These are phyloP conservation scores for Lasiosphaeria hispida DNA, from an alignment of 495 filamentous ascomycete genomes.

Conservation along the genomic window DNA sequence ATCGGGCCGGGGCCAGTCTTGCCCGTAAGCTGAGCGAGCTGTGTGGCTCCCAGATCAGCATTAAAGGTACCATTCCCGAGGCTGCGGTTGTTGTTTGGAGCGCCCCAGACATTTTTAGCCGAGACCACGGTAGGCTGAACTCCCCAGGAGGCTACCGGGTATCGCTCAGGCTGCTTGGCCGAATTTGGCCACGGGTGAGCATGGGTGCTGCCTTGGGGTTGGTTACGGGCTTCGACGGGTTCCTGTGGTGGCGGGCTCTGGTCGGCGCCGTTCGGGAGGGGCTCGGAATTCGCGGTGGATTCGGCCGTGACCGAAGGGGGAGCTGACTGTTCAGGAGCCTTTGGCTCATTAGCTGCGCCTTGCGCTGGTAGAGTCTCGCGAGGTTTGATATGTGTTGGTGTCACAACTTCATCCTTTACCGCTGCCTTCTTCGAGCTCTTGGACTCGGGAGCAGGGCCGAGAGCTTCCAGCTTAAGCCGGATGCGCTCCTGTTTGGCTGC, in stretches of 20 bases:
- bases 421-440: conserved; percentile 50
- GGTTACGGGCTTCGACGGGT: conserved; percentile 17
- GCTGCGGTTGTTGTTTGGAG: conserved; percentile 64
- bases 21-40: conserved; percentile 32
- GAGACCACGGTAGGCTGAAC: conserved; percentile 39
- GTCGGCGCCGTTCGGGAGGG: conserved; percentile 14
- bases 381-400: conserved; percentile 37
- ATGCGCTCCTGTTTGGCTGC: conserved; percentile 78
- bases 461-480: conserved; percentile 71
- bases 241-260: conserved; percentile 17
- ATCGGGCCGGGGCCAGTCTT: conserved; percentile 48
- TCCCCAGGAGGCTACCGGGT: conserved; percentile 31
- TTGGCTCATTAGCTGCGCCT: conserved; percentile 14
- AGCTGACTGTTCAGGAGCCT: conserved; percentile 3
- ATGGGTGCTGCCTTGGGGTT: conserved; percentile 15
- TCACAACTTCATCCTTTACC: conserved; percentile 38
- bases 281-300: conserved; percentile 11
- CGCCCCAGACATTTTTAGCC: conserved; percentile 70
- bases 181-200: conserved; percentile 23
- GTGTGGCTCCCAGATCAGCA: conserved; percentile 52
- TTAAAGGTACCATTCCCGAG: conserved; percentile 81
- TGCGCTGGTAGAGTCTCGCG: conserved; percentile 31
- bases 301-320: conserved; percentile 11
- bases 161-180: conserved; percentile 34
- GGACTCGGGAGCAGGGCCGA: conserved; percentile 69